Conservation (phyloP, 805 yeast genomes). For the Pichia pseudocactophila region DNA sequence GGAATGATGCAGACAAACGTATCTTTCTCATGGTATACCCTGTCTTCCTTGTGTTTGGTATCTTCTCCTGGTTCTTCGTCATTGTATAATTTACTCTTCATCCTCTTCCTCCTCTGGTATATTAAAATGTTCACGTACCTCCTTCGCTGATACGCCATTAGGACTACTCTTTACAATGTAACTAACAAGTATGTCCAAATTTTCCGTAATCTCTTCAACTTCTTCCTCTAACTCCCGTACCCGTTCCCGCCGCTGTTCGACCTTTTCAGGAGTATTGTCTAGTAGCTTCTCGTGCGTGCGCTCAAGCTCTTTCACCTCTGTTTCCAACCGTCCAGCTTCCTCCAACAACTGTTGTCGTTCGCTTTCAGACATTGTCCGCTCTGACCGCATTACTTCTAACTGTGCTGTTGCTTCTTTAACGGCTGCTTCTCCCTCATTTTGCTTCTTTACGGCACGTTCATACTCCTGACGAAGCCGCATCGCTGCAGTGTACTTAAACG, state of each 20-base stretch:
- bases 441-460: conserved; percentile 7
- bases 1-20: conserved; percentile 46
- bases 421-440: conserved; percentile 2
- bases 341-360: conserved; percentile 6
- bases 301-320: conserved; percentile 4
- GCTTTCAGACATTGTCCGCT: too few species aligned
- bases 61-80: conserved; percentile 46
- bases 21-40: conserved; percentile 47
- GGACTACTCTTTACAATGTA: conserved; percentile 25
- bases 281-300: conserved; percentile 3
- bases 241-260: neutral
- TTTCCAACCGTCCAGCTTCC: conserved; percentile 11
- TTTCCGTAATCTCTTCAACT: conserved; percentile 25
- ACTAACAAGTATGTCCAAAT: conserved; percentile 32
- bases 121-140: conserved; percentile 31
- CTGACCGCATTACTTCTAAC: too few species aligned
- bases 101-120: conserved; percentile 35
- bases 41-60: conserved; percentile 41
- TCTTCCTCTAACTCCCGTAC: conserved; percentile 4
- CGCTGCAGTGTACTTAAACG: conserved; percentile 29
- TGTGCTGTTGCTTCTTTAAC: conserved; percentile 3
- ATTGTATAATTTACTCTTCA: conserved; percentile 26
- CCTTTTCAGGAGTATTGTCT: conserved; percentile 2
- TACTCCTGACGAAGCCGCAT: conserved; percentile 11
- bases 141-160: conserved; percentile 22